These are phyloP conservation scores for Neurospora sp. DNA, from an alignment of 495 filamentous ascomycete genomes.

Conservation along the genomic window DNA sequence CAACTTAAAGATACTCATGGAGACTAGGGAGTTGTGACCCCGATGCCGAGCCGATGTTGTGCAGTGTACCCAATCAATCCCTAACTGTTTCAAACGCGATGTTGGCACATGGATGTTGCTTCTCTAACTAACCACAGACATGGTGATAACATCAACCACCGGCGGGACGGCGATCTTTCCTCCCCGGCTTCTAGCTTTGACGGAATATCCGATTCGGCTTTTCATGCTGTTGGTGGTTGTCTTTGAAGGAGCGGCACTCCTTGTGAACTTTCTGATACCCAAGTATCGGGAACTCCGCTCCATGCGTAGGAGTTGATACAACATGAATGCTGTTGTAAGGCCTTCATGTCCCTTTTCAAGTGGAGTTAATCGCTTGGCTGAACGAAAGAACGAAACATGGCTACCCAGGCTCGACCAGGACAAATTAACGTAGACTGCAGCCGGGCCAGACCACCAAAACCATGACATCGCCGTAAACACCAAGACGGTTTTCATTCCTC, in stretches of 20 bases:
- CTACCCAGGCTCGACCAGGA: not conserved
- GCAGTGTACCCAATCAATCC: not conserved
- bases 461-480: too few relatives aligned
- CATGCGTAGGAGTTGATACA: not conserved
- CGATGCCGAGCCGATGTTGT: not conserved
- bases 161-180: not conserved
- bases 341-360: slow-evolving; percentile 2
- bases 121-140: not conserved
- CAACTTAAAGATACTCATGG: not conserved
- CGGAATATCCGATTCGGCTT: not conserved
- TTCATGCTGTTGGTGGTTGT: not conserved
- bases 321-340: not conserved
- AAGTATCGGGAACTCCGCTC: not conserved
- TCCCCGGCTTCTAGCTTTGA: not conserved
- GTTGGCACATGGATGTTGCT: not conserved
- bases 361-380: not conserved
- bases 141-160: not conserved
- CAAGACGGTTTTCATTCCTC: too few relatives aligned
- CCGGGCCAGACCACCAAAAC: too few relatives aligned
- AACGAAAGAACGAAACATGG: slow-evolving; percentile 8
- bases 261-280: not conserved
- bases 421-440: too few relatives aligned
- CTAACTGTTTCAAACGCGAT: not conserved
- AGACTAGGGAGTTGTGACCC: not conserved
- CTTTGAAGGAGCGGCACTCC: not conserved